A percentile compares a stretch with the other conserved stretches of the same genome.
Conservation (phyloP, 352 stramenopile species). For the Paralagenidium karlingii region DNA sequence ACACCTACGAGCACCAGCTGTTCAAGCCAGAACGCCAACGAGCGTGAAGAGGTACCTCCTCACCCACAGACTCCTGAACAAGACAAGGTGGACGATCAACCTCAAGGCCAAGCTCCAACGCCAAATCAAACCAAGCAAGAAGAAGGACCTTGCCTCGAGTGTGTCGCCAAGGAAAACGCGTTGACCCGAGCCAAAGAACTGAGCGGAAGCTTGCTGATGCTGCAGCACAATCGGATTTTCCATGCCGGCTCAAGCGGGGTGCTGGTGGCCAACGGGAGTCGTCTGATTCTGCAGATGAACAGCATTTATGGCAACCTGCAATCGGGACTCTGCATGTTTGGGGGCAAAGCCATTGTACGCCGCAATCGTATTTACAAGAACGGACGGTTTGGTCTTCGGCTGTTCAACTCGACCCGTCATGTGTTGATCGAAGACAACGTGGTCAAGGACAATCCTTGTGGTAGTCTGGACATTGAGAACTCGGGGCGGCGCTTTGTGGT, state of each 20-base stretch:
- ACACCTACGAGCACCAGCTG: no score
- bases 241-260: conserved; percentile 45
- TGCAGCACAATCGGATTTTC: conserved; percentile 49
- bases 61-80: no score
- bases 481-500: conserved; percentile 65
- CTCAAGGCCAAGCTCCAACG: no score
- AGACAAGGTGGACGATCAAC: no score
- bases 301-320: conserved; percentile 37
- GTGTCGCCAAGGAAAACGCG: neutral
- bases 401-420: conserved; percentile 55
- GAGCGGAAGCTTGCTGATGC: conserved; percentile 24
- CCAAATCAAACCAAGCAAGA: no score
- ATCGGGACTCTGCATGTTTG: conserved; percentile 40
- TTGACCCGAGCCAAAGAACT: neutral
- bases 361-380: conserved; percentile 57
- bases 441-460: conserved; percentile 45
- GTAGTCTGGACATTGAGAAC: conserved; percentile 63
- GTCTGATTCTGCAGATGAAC: conserved; percentile 43
- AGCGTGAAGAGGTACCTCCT: no score
- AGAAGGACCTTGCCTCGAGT: no score
- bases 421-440: conserved; percentile 69
- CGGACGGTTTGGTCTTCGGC: conserved; percentile 48
- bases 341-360: conserved; percentile 40
- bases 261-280: conserved; percentile 25
- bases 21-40: no score